Percentiles rank a stretch among this genome's conserved stretches.
These are phyloP conservation scores for Xanthoconium purpureum DNA, from an alignment of 768 basidiomycete species.

Conservation along the genomic window DNA sequence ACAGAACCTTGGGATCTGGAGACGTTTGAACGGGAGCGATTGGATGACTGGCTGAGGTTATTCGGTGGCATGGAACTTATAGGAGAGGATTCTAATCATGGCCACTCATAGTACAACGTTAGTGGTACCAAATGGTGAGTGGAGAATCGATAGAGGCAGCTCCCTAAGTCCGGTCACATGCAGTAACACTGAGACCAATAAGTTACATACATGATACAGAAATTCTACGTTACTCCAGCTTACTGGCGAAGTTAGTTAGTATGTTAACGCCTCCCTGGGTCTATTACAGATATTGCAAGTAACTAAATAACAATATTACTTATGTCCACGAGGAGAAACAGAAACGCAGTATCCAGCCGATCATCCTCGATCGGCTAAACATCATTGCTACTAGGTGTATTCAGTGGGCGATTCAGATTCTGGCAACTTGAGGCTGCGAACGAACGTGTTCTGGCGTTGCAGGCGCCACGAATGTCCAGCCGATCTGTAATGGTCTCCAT, in stretches of 20 bases:
- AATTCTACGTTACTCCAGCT: no score
- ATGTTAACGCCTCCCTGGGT: background rate
- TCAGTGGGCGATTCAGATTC: background rate
- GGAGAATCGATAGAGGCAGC: no score
- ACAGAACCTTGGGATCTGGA: background rate
- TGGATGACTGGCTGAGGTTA: background rate
- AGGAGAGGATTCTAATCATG: background rate
- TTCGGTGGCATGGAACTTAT: background rate
- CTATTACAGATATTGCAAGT: background rate
- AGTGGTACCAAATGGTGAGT: no score
- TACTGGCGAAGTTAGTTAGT: background rate
- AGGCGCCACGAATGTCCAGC: background rate
- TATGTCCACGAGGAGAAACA: background rate
- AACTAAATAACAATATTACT: background rate
- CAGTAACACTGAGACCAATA: no score
- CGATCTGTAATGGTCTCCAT: background rate
- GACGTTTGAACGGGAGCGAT: background rate
- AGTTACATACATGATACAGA: no score
- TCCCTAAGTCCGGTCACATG: no score
- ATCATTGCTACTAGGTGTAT: background rate
- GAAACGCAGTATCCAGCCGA: background rate
- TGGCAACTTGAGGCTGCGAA: background rate
- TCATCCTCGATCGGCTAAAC: background rate
- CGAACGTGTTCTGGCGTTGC: background rate
- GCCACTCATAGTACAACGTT: no score